These are phyloP conservation scores for Linum usitatissimum DNA, from an alignment of 345 rosid species.

Conservation along the genomic window DNA sequence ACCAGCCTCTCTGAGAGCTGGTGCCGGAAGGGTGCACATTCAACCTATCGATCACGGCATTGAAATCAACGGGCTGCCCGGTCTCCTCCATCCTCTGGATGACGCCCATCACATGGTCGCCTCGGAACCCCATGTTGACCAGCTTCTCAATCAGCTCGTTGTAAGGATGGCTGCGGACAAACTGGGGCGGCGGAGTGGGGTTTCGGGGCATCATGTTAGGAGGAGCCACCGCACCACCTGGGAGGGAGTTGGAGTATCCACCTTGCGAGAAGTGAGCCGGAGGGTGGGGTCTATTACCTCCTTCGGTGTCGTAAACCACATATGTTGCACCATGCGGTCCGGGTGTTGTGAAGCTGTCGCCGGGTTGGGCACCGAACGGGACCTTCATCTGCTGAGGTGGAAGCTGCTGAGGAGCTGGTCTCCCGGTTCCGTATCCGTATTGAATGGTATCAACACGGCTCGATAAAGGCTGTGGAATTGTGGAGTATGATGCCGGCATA, in stretches of 20 bases:
- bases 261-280: slow-evolving; percentile 54
- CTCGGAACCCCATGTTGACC: slow-evolving; percentile 87
- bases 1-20: slow-evolving; percentile 64
- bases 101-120: slow-evolving; percentile 55
- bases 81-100: slow-evolving; percentile 94
- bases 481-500: slow-evolving; percentile 62
- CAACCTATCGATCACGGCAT: slow-evolving; percentile 73
- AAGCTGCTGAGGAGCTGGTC: slow-evolving; percentile 53
- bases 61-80: slow-evolving; percentile 82
- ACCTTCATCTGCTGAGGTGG: slow-evolving; percentile 63
- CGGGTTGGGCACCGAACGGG: slow-evolving; percentile 39
- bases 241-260: slow-evolving; percentile 43
- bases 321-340: slow-evolving; percentile 43
- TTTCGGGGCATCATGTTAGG: slow-evolving; percentile 27
- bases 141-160: slow-evolving; percentile 74
- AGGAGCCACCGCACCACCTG: slow-evolving; percentile 19
- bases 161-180: slow-evolving; percentile 52
- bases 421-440: slow-evolving; percentile 56
- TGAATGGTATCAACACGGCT: too few relatives aligned
- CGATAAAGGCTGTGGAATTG: slow-evolving; percentile 45
- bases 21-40: slow-evolving; percentile 52
- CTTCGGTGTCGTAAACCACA: slow-evolving; percentile 65
- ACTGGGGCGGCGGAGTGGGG: slow-evolving; percentile 35
- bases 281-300: slow-evolving; percentile 20
- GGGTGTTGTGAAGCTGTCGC: slow-evolving; percentile 53